A percentile compares a stretch with the other conserved stretches of the same genome.
These are phyloP conservation scores for Botrytis fabae DNA, from an alignment of 2,329 filamentous ascomycete genomes.

Conservation along the genomic window DNA sequence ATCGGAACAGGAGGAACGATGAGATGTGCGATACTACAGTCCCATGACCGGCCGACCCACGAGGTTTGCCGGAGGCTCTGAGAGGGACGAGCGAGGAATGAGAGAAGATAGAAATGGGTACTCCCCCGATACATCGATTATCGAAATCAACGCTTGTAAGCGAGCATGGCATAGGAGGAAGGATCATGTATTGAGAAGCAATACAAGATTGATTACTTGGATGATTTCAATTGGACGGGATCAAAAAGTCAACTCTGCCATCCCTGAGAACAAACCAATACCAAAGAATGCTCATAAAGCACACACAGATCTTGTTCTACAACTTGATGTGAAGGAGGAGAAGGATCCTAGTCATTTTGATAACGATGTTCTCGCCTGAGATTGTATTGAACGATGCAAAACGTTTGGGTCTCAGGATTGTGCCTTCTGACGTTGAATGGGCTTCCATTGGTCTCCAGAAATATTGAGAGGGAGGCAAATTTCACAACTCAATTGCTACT, in stretches of 20 bases:
- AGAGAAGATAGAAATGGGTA: background rate
- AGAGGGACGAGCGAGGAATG: background rate
- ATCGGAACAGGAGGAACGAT: background rate
- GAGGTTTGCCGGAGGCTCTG: background rate
- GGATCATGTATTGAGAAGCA: background rate
- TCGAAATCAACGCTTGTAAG: background rate
- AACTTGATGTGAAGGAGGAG: background rate
- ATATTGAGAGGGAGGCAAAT: background rate
- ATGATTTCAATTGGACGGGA: background rate
- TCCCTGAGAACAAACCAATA: too few relatives aligned
- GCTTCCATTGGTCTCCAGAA: background rate
- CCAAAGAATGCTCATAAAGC: background rate
- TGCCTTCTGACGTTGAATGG: background rate
- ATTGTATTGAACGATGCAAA: background rate
- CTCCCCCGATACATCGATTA: background rate
- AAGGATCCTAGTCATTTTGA: background rate
- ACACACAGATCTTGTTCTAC: background rate
- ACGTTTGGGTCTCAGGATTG: background rate
- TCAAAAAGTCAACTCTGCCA: background rate
- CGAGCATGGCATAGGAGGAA: background rate
- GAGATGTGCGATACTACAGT: too few relatives aligned
- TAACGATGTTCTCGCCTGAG: background rate
- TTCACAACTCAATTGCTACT: background rate
- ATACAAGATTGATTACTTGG: background rate
- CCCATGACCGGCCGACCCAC: background rate